phyloP scores from a whole-genome alignment of 1,284 basidiomycete species.

The Anthracocystis walkeri region DNA sequence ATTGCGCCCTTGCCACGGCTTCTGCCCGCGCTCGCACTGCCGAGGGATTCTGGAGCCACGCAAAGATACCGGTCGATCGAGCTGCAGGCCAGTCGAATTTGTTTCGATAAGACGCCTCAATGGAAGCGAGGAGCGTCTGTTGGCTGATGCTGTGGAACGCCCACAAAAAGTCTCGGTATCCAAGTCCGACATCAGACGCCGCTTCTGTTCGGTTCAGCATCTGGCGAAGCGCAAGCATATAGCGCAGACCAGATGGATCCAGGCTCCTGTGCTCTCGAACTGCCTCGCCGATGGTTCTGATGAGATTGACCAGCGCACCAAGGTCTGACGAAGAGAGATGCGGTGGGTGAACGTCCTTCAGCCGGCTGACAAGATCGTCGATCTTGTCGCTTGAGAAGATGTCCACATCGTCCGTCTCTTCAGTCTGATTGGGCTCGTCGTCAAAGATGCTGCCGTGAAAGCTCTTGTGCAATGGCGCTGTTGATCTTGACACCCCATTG shows the following conservation, averaged over 20 bases:
- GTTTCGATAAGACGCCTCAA: conserved; percentile 78
- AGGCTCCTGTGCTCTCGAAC: conserved; percentile 86
- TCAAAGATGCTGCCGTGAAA: conserved; percentile 29
- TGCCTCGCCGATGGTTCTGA: conserved; percentile 88
- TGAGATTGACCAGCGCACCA: conserved; percentile 81
- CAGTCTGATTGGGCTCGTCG: conserved; percentile 20
- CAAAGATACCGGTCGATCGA: conserved; percentile 82
- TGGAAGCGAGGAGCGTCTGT: conserved; percentile 80
- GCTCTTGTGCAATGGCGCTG: neutral
- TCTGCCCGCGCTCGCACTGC: conserved; percentile 81
- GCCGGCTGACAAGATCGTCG: conserved; percentile 57
- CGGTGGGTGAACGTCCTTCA: conserved; percentile 77
- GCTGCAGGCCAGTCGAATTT: conserved; percentile 91
- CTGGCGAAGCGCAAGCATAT: conserved; percentile 44
- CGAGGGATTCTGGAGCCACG: conserved; percentile 80
- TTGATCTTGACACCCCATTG: neutral
- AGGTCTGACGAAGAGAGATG: conserved; percentile 82
- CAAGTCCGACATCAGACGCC: conserved; percentile 70
- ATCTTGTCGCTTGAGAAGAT: conserved; percentile 18
- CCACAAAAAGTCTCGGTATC: conserved; percentile 93
- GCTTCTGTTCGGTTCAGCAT: conserved; percentile 15
- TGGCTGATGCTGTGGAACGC: conserved; percentile 94
- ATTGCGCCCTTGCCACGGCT: conserved; percentile 90
- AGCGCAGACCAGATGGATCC: conserved; percentile 82
- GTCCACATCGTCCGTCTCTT: conserved; percentile 5